These are phyloP conservation scores for Septoria linicola DNA, from an alignment of 2,329 filamentous ascomycete genomes.

Conservation along the genomic window DNA sequence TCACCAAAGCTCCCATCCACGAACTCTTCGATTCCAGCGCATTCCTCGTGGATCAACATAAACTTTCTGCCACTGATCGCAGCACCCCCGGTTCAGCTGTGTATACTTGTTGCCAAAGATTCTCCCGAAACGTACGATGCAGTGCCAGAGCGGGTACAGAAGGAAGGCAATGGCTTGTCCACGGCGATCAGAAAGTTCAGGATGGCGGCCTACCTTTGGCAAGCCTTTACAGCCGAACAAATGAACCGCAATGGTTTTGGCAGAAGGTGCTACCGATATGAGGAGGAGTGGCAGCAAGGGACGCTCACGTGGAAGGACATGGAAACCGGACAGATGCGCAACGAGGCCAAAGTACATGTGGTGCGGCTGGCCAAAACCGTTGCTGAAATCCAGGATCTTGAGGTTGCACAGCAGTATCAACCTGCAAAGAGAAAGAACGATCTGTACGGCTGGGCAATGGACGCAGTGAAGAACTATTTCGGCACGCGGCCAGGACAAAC, in stretches of 20 bases:
- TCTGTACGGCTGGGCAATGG: slow-evolving; percentile 72
- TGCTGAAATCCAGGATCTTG: slow-evolving; percentile 74
- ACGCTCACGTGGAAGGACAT: slow-evolving; percentile 74
- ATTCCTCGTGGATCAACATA: slow-evolving; percentile 76
- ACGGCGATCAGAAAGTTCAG: slow-evolving; percentile 84
- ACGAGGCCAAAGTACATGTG: slow-evolving; percentile 85
- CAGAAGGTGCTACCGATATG: slow-evolving; percentile 81
- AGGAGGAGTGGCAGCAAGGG: slow-evolving; percentile 91
- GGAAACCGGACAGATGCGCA: slow-evolving; percentile 71
- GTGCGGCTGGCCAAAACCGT: slow-evolving; percentile 81
- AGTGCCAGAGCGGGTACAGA: slow-evolving; percentile 69
- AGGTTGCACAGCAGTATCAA: slow-evolving; percentile 74
- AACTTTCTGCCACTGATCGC: slow-evolving; percentile 81
- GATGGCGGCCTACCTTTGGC: slow-evolving; percentile 95
- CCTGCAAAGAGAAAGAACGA: slow-evolving; percentile 68
- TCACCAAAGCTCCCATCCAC: slow-evolving; percentile 76
- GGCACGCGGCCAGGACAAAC: slow-evolving; percentile 72
- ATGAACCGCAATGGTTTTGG: slow-evolving; percentile 90
- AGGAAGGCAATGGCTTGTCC: slow-evolving; percentile 78
- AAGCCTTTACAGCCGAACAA: slow-evolving; percentile 93
- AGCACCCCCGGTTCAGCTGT: slow-evolving; percentile 82
- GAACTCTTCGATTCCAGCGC: slow-evolving; percentile 65
- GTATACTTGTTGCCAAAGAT: slow-evolving; percentile 83
- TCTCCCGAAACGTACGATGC: slow-evolving; percentile 84
- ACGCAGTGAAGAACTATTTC: slow-evolving; percentile 78